Evolutionary conservation across 1,139 yeast genomes (phyloP).

Genomic region (Yarrowia galli): DNA sequence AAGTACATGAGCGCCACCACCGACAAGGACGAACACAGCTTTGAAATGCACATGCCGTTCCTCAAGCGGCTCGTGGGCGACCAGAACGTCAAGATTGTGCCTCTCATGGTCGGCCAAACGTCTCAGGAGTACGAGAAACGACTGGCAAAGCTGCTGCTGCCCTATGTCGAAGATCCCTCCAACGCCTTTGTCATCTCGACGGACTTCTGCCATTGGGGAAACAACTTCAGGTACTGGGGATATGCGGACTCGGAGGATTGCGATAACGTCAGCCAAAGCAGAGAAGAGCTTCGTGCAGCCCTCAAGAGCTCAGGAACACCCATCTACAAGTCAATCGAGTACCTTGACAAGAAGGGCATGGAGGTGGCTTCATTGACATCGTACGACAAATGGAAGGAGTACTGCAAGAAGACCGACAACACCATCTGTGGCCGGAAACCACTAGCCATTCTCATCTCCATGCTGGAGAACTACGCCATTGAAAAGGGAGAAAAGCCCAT

Average conservation of each 20-base stretch:
- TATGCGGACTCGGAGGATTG: slow-evolving; percentile 54
- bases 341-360: slow-evolving; percentile 76
- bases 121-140: slow-evolving; percentile 56
- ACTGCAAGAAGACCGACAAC: slow-evolving; percentile 74
- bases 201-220: slow-evolving; percentile 98
- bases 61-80: slow-evolving; percentile 59
- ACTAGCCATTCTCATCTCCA: slow-evolving; percentile 64
- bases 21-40: slow-evolving; percentile 89
- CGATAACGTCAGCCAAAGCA: not conserved
- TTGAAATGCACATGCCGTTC: slow-evolving; percentile 94
- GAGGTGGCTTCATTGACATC: slow-evolving; percentile 62
- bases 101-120: slow-evolving; percentile 78
- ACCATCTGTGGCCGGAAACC: slow-evolving; percentile 96
- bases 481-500: slow-evolving; percentile 42
- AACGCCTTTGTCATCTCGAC: slow-evolving; percentile 83
- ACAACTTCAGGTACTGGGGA: slow-evolving; percentile 72
- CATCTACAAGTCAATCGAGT: slow-evolving; percentile 75
- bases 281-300: not conserved
- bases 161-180: slow-evolving; percentile 61
- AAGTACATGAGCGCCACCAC: slow-evolving; percentile 62
- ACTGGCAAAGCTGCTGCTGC: slow-evolving; percentile 60
- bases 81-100: slow-evolving; percentile 62
- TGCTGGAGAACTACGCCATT: slow-evolving; percentile 53
- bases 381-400: slow-evolving; percentile 66
- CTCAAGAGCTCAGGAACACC: slow-evolving; percentile 49